These are phyloP conservation scores for Sphagnum fallax DNA, from an alignment of 228 moss, liverwort and hornwort genomes.

Conservation along the genomic window DNA sequence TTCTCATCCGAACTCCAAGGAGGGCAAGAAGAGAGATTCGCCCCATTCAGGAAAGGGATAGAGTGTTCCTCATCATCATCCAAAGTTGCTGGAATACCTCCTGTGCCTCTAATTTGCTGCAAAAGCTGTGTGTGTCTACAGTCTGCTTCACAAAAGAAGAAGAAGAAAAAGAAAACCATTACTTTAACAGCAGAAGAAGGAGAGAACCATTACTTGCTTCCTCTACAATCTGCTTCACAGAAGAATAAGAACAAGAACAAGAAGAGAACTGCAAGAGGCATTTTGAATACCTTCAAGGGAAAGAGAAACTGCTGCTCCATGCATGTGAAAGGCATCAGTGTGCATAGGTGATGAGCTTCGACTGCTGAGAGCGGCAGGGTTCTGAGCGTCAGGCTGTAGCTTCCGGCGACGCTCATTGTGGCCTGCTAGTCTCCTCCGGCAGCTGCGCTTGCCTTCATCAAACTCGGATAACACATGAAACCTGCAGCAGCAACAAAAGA, in stretches of 20 bases:
- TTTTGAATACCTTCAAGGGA: conserved; percentile 25
- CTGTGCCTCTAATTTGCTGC: too few relatives aligned
- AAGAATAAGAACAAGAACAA: not conserved
- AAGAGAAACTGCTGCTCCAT: not conserved
- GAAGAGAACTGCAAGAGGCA: not conserved
- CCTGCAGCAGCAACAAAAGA: conserved; percentile 21
- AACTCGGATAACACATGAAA: conserved; percentile 80
- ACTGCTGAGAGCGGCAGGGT: conserved; percentile 28
- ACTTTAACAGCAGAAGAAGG: not conserved
- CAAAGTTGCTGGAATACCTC: too few relatives aligned
- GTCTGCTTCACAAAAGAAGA: not conserved
- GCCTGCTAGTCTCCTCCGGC: conserved; percentile 74
- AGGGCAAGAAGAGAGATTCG: too few relatives aligned
- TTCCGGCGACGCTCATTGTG: conserved; percentile 85
- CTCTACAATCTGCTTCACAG: not conserved
- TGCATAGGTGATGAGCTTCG: conserved; percentile 36
- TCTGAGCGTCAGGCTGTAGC: conserved; percentile 55
- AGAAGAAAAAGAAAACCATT: not conserved
- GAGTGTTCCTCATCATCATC: too few relatives aligned
- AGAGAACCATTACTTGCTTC: not conserved
- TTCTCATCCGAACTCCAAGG: too few relatives aligned
- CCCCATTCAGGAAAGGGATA: too few relatives aligned
- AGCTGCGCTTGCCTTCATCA: conserved; percentile 82
- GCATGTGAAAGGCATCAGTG: conserved; percentile 22
- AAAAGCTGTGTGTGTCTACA: too few relatives aligned